Conservation (phyloP, 1,284 basidiomycete genomes). For the Naganishia sp. region DNA sequence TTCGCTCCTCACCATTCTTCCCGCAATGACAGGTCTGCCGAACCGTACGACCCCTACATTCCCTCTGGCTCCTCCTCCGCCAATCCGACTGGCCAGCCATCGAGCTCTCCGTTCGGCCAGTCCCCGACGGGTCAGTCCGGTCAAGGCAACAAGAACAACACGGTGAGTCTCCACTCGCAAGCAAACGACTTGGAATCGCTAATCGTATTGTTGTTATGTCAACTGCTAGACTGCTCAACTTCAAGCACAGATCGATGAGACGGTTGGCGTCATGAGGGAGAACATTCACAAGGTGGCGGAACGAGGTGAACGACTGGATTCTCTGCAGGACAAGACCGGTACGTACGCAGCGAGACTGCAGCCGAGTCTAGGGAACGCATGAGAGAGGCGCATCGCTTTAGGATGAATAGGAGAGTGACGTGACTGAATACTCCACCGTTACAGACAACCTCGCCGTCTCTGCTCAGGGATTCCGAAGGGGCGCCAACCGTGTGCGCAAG, state of each 20-base stretch:
- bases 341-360: slow-evolving; percentile 48
- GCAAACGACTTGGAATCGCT: neutral
- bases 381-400: neutral
- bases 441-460: slow-evolving; percentile 94
- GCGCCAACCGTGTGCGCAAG: slow-evolving; percentile 96
- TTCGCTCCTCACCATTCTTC: neutral
- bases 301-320: slow-evolving; percentile 89
- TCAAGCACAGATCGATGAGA: slow-evolving; percentile 91
- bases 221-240: slow-evolving; percentile 75
- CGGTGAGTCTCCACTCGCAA: neutral
- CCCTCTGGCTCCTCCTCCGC: slow-evolving; percentile 73
- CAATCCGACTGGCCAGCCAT: slow-evolving; percentile 57
- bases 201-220: neutral
- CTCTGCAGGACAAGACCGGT: slow-evolving; percentile 98
- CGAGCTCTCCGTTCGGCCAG: slow-evolving; percentile 37
- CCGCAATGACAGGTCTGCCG: slow-evolving; percentile 53
- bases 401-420: neutral
- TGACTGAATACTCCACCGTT: neutral
- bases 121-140: neutral
- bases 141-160: slow-evolving; percentile 7
- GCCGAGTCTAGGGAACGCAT: neutral
- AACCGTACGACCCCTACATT: slow-evolving; percentile 95
- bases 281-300: slow-evolving; percentile 90
- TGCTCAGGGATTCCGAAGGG: slow-evolving; percentile 97
- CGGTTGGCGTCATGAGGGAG: slow-evolving; percentile 94